Evolutionary conservation across 805 yeast species (phyloP), one percentile per base, ranked within the genome.

Genomic region (Ogataea naganishii): DNA sequence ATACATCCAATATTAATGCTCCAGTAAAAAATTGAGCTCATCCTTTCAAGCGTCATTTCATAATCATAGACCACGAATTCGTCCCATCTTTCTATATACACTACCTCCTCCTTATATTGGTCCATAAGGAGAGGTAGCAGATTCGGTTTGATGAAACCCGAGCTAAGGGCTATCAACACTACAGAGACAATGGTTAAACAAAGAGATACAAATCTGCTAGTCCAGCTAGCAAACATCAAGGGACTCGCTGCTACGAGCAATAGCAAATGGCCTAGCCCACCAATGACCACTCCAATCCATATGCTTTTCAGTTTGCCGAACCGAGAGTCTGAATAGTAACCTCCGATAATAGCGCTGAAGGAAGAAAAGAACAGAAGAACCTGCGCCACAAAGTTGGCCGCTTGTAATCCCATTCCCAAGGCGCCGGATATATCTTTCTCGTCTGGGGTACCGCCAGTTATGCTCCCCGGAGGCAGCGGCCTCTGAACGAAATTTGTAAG

Each of bases 31-130:
- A 63, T 55, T 40, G 66, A 51, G 29, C 66, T 49, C 39, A 58
- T 35, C 34, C 53, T 43, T 31, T 54, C 58, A 26, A 66, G 46
- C 1, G 69, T 51, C 37, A 67, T 57, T 40, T 62, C 59, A 23
- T 66, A 54, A 37, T 66, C 72, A 17, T 66, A 55, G 39, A 82
- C 68, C 16, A 80, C 86, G 21, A 66, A 60, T 45, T 72, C 76
- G 3, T 73, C 74, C n/a, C n/a, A n/a, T n/a, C n/a, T n/a, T n/a
- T n/a, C n/a, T n/a, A n/a, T n/a, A 14, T 41, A 18, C 4, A 79
- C 69, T 25, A 66, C 66, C 32, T 73, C 77, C 40, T 65, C 64
- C 24, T 69, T 59, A 50, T 75, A 75, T 53, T 78, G 85, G 41
- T 79, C 83, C 55, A 66, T 56, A 24, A 66, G 41, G 27, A 66